Base-by-base conservation (phyloP, 176 grass and related monocot species). In the Puccinellia tenuiflora region DNA sequence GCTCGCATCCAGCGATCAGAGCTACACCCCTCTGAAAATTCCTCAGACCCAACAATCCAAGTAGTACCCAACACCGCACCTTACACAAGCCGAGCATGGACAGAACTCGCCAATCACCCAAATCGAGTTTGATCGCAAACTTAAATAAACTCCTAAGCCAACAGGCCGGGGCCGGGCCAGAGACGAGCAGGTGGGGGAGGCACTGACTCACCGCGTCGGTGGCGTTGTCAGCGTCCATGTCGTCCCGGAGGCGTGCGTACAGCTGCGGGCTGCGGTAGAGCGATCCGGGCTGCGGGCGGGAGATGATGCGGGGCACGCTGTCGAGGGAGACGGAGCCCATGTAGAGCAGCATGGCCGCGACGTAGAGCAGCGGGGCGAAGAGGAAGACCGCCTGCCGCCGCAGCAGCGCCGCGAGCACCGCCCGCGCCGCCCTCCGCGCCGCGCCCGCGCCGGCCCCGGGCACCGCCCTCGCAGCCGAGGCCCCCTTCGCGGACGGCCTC, bases 261-360 rank as follows among this genome's bases (percentile, higher is more conserved):
- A 99, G 91, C 83, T 91, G 89, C 28, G 97, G 97, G 76, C 93
- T 96, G 74, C 88, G 91, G 89, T 99, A 96, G 66, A 99, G 9
- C 7, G 97, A 99, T 3, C 97, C 96, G 2, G 88, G 91, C 0
- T 87, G 74, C 1, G 97, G 83, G 77, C 97, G 93, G 30, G 91
- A 94, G 80, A 99, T 96, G 63, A 99, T 90, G 60, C 68, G 85
- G 24, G 93, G 93, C 83, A 96, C 88, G 83, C 93, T 81, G 79
- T 99, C 97, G 48, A 99, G 91, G 38, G 97, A 90, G 51, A 99
- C 73, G 50, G 97, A 93, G 51, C 97, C 97, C 97, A 99, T 93
- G 57, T 93, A 96, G 54, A 99, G 81, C 72, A 99, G 88, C 83
- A 99, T 99, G 34, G 89, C 85, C 6, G 90, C 91, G 3, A 99